Conservation (phyloP, 306 rosid genomes). For the Vigna angularis region DNA sequence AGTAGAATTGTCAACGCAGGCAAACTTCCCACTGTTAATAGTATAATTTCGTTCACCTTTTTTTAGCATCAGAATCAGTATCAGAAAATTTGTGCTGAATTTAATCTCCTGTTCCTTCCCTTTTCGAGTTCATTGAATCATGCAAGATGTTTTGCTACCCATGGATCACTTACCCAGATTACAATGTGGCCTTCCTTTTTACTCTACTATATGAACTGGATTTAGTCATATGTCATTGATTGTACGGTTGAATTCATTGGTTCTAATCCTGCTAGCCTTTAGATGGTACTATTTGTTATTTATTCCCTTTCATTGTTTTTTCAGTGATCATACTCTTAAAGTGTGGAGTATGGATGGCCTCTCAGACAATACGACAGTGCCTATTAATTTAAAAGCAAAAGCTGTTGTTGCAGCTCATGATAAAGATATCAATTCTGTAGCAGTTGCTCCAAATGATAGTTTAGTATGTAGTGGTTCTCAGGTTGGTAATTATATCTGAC, state of each 20-base stretch:
- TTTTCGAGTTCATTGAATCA: conserved; percentile 9
- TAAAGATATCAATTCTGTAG: conserved; percentile 92
- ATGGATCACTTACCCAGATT: conserved; percentile 3
- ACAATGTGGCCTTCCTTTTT: conserved; percentile 14
- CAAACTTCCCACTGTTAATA: neutral
- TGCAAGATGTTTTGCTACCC: conserved; percentile 24
- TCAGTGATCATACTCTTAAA: conserved; percentile 91
- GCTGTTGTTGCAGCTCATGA: conserved; percentile 96
- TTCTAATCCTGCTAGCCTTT: conserved; percentile 2
- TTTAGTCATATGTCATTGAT: neutral
- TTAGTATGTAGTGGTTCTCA: conserved; percentile 97
- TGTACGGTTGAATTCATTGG: neutral
- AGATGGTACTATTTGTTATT: conserved; percentile 25
- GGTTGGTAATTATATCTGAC: conserved; percentile 60
- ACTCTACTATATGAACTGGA: conserved; percentile 29
- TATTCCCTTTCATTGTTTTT: conserved; percentile 26
- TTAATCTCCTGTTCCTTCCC: neutral
- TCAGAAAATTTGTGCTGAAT: neutral
- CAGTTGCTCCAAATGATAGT: conserved; percentile 96
- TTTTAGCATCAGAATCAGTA: neutral
- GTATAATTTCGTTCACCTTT: conserved; percentile 14
- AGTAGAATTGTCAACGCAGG: conserved; percentile 1
- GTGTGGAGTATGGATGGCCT: conserved; percentile 86
- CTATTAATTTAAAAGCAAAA: conserved; percentile 79
- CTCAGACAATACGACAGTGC: conserved; percentile 51